phyloP scores from a whole-genome alignment of 1,284 basidiomycete genomes.

The Moesziomyces sp. region DNA sequence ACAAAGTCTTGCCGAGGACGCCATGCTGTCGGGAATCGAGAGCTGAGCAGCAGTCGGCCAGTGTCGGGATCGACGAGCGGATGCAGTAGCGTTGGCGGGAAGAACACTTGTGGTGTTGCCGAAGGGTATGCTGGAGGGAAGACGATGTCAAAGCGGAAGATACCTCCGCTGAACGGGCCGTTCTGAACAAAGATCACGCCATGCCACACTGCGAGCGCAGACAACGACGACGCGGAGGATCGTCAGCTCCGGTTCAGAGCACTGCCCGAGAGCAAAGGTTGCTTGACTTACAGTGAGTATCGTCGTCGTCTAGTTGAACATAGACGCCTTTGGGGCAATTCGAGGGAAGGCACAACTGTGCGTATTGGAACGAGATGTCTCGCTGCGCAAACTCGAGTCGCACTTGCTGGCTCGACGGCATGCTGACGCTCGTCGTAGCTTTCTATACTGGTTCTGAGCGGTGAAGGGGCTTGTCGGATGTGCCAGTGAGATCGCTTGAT shows the following conservation, averaged over 20 bases:
- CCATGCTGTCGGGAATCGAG: constrained; percentile 40
- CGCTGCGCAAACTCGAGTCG: constrained; percentile 42
- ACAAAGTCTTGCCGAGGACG: constrained; percentile 37
- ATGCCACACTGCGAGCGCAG: constrained; percentile 34
- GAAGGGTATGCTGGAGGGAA: constrained; percentile 41
- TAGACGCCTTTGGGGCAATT: constrained; percentile 52
- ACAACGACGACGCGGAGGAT: not conserved
- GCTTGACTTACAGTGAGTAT: constrained; percentile 28
- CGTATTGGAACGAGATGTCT: constrained; percentile 50
- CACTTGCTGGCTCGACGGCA: constrained; percentile 32
- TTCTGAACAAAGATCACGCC: constrained; percentile 48
- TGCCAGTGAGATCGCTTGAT: no score
- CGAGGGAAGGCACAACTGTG: constrained; percentile 35
- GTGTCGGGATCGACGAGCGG: constrained; percentile 52
- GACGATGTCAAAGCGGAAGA: constrained; percentile 58
- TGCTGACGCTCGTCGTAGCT: constrained; percentile 1
- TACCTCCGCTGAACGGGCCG: constrained; percentile 48
- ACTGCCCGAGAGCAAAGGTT: no score
- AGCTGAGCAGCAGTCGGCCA: constrained; percentile 33
- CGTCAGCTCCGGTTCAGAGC: not conserved
- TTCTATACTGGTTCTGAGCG: no score
- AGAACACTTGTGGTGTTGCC: constrained; percentile 47
- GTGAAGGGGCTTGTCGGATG: no score
- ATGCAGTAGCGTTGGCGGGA: constrained; percentile 49
- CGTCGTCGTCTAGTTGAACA: constrained; percentile 44